These are phyloP conservation scores for Coemansia erecta DNA, from an alignment of 192 early-diverging fungal species.

Conservation along the genomic window DNA sequence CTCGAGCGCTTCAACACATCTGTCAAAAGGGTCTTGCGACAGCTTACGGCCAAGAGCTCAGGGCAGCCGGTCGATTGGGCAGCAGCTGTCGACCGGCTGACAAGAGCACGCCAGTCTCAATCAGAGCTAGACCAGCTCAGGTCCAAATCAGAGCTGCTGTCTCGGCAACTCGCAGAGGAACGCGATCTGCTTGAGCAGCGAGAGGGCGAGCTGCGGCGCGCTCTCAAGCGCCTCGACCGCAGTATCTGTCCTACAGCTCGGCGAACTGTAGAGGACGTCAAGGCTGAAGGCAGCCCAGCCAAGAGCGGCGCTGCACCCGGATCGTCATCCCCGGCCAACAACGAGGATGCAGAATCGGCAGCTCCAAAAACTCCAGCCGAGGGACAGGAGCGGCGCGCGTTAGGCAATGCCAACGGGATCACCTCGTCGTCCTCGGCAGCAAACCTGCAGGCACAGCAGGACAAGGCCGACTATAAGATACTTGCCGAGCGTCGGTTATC, in stretches of 20 bases:
- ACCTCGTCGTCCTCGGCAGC: slow-evolving; percentile 7
- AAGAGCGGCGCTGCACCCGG: not conserved
- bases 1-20: slow-evolving; percentile 41
- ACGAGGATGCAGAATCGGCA: slow-evolving; percentile 1
- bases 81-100: slow-evolving; percentile 30
- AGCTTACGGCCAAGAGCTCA: slow-evolving; percentile 26
- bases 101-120: slow-evolving; percentile 24
- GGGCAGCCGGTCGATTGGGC: slow-evolving; percentile 28
- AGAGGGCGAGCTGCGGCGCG: slow-evolving; percentile 36
- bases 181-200: slow-evolving; percentile 38
- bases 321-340: not conserved
- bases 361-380: not conserved
- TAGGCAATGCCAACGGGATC: too few relatives aligned
- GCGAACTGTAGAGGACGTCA: not conserved
- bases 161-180: slow-evolving; percentile 40
- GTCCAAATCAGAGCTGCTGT: slow-evolving; percentile 30
- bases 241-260: slow-evolving; percentile 43
- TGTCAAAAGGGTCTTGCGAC: slow-evolving; percentile 30
- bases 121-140: slow-evolving; percentile 37
- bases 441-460: slow-evolving; percentile 37
- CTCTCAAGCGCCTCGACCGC: slow-evolving; percentile 54
- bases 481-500: slow-evolving; percentile 51
- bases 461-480: slow-evolving; percentile 46
- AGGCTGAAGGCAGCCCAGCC: not conserved
- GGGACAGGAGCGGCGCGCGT: too few relatives aligned